Percentiles rank a stretch among this genome's conserved stretches.
phyloP scores from a whole-genome alignment of 140 eudicot genomes.

The Stevia rebaudiana region DNA sequence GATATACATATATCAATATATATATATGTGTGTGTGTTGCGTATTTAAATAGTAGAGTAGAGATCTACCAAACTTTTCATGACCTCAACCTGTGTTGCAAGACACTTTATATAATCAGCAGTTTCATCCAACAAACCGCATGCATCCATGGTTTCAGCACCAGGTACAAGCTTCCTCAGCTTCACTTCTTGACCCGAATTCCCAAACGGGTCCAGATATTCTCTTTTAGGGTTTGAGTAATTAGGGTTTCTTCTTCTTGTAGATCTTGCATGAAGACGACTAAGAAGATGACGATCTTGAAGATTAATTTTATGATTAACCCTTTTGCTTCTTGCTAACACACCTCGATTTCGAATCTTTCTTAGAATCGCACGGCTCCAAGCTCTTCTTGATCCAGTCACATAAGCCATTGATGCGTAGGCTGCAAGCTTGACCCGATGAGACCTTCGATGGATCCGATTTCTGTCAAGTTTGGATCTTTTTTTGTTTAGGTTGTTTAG shows the following conservation, averaged over 20 bases:
- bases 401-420: constrained; percentile 64
- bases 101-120: constrained; percentile 71
- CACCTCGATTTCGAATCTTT: constrained; percentile 30
- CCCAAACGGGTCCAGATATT: constrained; percentile 17
- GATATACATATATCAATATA: not conserved
- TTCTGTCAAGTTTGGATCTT: constrained; percentile 7
- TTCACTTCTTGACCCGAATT: constrained; percentile 27
- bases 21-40: not conserved
- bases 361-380: constrained; percentile 78
- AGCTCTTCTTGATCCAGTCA: constrained; percentile 55
- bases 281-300: too few species aligned
- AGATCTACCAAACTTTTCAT: constrained; percentile 58
- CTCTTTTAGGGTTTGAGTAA: constrained; percentile 29
- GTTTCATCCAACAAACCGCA: constrained; percentile 69
- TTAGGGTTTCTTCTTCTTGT: constrained; percentile 30
- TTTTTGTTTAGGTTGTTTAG: constrained; percentile 40
- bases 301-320: constrained; percentile 2
- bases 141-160: constrained; percentile 59
- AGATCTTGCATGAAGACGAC: constrained; percentile 1
- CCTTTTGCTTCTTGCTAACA: constrained; percentile 11
- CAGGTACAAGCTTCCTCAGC: constrained; percentile 75
- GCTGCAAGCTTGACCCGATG: constrained; percentile 61
- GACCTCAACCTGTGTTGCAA: constrained; percentile 71
- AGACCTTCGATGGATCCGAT: constrained; percentile 16
- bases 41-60: constrained; percentile 29